These are phyloP conservation scores for Phytophthora brassicae DNA, from an alignment of 352 stramenopile species.

Conservation along the genomic window DNA sequence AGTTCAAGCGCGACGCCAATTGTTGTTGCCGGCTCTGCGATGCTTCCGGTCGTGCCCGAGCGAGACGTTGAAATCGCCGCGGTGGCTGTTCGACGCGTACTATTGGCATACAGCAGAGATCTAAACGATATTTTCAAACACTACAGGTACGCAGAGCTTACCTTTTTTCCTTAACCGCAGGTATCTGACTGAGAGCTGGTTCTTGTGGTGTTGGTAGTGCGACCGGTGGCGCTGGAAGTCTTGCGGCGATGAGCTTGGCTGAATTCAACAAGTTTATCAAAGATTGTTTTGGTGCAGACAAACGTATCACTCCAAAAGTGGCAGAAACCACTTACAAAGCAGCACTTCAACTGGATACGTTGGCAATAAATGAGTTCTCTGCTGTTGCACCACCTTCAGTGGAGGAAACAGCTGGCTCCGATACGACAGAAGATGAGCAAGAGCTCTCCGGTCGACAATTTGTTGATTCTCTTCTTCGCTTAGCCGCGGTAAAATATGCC, in stretches of 20 bases:
- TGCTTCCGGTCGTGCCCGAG: constrained; percentile 49
- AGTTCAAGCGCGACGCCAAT: constrained; percentile 15
- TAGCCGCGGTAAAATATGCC: constrained; percentile 57
- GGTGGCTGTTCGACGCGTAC: constrained; percentile 51
- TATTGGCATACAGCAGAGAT: constrained; percentile 72
- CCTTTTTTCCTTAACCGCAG: not conserved
- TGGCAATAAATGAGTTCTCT: not conserved
- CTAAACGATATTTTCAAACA: constrained; percentile 85
- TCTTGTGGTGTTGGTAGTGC: constrained; percentile 35
- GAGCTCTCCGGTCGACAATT: constrained; percentile 73
- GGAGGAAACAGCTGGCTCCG: not conserved
- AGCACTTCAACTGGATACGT: constrained; percentile 19
- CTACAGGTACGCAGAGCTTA: constrained; percentile 49
- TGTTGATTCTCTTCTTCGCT: constrained; percentile 57
- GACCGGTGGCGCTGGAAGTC: constrained; percentile 59
- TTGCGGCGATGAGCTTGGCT: constrained; percentile 66
- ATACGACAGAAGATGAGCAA: constrained; percentile 14
- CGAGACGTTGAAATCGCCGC: constrained; percentile 56
- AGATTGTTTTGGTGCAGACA: constrained; percentile 58
- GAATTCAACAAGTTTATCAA: constrained; percentile 82
- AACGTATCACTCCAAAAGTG: constrained; percentile 37
- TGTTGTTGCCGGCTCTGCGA: constrained; percentile 9
- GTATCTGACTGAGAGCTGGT: not conserved
- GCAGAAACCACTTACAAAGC: constrained; percentile 52
- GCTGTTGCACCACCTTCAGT: not conserved